Evolutionary conservation across 2,329 filamentous ascomycete genomes (phyloP).

Genomic region (Alternaria sp.): DNA sequence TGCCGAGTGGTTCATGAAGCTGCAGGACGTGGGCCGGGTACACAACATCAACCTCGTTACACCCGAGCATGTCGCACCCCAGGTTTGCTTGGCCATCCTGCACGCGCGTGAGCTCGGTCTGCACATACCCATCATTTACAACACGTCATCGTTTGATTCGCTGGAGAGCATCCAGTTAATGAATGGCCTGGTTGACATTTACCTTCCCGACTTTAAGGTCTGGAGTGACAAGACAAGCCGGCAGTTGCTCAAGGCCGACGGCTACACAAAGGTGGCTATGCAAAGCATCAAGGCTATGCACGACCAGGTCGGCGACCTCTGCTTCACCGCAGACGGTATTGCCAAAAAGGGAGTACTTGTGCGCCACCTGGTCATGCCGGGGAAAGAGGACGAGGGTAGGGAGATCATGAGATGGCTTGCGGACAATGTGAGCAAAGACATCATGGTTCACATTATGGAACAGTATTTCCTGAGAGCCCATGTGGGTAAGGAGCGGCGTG

Average conservation of each 20-base stretch:
- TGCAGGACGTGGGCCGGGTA: conserved; percentile 80
- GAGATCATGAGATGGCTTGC: conserved; percentile 82
- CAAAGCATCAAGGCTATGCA: conserved; percentile 86
- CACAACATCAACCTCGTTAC: conserved; percentile 92
- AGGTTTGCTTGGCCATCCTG: conserved; percentile 80
- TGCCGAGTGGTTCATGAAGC: conserved; percentile 82
- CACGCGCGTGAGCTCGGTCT: conserved; percentile 76
- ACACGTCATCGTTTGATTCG: conserved; percentile 84
- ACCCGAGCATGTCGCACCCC: conserved; percentile 86
- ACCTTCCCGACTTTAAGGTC: conserved; percentile 88
- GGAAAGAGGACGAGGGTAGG: conserved; percentile 75
- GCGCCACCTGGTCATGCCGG: conserved; percentile 86
- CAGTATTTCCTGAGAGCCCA: conserved; percentile 84
- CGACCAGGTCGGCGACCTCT: conserved; percentile 80
- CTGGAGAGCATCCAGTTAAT: conserved; percentile 75
- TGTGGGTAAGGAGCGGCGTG: conserved; percentile 72
- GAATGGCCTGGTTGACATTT: conserved; percentile 84
- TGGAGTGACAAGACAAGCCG: conserved; percentile 74
- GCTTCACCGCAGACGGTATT: conserved; percentile 82
- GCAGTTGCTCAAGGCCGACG: conserved; percentile 78
- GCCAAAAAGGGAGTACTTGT: conserved; percentile 80
- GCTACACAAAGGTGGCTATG: conserved; percentile 75
- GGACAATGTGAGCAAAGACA: conserved; percentile 74
- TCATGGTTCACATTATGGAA: conserved; percentile 89
- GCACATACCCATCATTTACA: conserved; percentile 80